Percentiles rank a stretch among this genome's conserved stretches.
phyloP scores from a whole-genome alignment of 208 protist genomes.

The Angomonas desouzai region DNA sequence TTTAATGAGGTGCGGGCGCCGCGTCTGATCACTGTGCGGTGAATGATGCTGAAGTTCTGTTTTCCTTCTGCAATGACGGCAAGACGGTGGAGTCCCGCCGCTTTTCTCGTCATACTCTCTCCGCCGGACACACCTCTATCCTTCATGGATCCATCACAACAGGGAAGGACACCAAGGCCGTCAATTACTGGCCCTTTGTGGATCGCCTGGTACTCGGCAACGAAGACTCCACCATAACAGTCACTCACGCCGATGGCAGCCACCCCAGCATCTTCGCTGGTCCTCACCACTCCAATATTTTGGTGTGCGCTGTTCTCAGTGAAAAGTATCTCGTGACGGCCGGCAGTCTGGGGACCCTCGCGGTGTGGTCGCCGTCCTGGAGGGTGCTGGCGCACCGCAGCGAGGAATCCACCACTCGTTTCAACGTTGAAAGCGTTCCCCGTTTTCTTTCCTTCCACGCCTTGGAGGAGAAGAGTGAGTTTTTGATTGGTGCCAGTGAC shows the following conservation, averaged over 20 bases:
- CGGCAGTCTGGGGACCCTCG: constrained; percentile 42
- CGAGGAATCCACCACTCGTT: constrained; percentile 5
- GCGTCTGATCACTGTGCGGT: neutral
- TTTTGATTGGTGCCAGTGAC: constrained; percentile 69
- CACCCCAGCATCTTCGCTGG: constrained; percentile 34
- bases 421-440: constrained; percentile 25
- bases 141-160: constrained; percentile 27
- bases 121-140: constrained; percentile 11
- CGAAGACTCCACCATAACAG: constrained; percentile 55
- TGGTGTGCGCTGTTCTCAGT: constrained; percentile 27
- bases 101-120: neutral
- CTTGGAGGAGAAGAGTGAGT: constrained; percentile 5
- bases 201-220: constrained; percentile 22
- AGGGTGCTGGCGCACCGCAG: neutral
- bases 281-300: constrained; percentile 75
- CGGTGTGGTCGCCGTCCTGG: constrained; percentile 30
- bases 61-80: constrained; percentile 1
- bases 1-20: neutral
- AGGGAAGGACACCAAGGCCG: constrained; percentile 74
- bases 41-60: neutral
- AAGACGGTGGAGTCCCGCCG: neutral
- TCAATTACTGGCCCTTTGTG: constrained; percentile 26
- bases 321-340: constrained; percentile 48
- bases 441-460: constrained; percentile 52
- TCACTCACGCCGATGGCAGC: neutral